Evolutionary conservation across 2,329 filamentous ascomycete genomes (phyloP).

Genomic region (Erysiphe pulchra): DNA sequence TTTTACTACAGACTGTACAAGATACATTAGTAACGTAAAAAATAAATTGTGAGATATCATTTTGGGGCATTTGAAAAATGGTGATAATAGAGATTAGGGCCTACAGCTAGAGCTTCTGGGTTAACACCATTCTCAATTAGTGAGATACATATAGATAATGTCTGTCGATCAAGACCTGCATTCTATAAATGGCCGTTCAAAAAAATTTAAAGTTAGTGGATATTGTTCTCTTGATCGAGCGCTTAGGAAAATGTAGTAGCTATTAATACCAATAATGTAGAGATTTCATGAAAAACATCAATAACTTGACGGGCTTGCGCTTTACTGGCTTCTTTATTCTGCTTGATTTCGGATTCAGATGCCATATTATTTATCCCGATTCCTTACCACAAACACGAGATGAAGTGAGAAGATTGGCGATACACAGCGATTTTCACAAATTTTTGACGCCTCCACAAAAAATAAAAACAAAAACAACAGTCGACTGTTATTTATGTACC

Average conservation of each 20-base stretch:
- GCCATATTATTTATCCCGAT: slow-evolving; percentile 11
- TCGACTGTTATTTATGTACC: too few relatives aligned
- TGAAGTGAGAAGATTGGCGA: too few relatives aligned
- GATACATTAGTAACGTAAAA: too few relatives aligned
- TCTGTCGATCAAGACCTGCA: slow-evolving; percentile 72
- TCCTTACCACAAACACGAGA: too few relatives aligned
- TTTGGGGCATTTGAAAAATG: too few relatives aligned
- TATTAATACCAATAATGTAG: slow-evolving; percentile 53
- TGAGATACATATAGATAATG: slow-evolving; percentile 82
- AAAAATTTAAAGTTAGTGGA: background rate
- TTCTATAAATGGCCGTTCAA: slow-evolving; percentile 30
- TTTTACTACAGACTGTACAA: too few relatives aligned
- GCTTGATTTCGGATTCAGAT: slow-evolving; percentile 27
- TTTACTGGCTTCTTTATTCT: slow-evolving; percentile 35
- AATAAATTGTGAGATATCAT: too few relatives aligned
- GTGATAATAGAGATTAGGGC: slow-evolving; percentile 11
- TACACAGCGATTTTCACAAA: too few relatives aligned
- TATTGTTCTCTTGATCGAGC: background rate
- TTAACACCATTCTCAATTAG: slow-evolving; percentile 95
- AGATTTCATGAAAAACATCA: slow-evolving; percentile 62
- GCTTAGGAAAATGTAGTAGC: background rate
- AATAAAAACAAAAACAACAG: too few relatives aligned
- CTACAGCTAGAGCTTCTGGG: slow-evolving; percentile 76
- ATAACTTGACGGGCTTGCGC: slow-evolving; percentile 68
- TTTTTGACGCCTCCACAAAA: too few relatives aligned